Evolutionary conservation across 176 grass and related monocot species (phyloP).

Genomic region (Leersia perrieri): DNA sequence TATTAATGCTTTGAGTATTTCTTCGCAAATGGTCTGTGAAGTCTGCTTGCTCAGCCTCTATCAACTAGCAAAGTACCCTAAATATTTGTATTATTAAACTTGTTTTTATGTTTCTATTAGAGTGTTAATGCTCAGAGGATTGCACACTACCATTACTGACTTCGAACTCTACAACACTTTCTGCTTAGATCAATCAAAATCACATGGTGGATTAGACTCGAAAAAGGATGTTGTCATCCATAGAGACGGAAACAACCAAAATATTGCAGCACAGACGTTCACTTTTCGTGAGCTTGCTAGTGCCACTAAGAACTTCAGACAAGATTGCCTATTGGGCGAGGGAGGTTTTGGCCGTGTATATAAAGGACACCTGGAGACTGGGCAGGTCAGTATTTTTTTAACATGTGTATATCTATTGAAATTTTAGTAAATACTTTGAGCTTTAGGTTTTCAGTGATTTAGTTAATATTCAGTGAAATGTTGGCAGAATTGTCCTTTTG

Average conservation of each 20-base stretch:
- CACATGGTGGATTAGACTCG: constrained; percentile 43
- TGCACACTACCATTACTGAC: background rate
- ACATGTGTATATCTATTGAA: background rate
- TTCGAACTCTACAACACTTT: constrained; percentile 18
- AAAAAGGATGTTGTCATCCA: constrained; percentile 60
- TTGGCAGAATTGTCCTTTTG: constrained; percentile 18
- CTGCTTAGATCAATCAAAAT: constrained; percentile 61
- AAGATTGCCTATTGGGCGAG: constrained; percentile 75
- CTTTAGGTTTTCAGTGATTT: background rate
- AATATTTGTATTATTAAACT: background rate
- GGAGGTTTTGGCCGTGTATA: constrained; percentile 85
- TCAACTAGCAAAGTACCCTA: background rate
- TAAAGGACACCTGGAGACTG: constrained; percentile 73
- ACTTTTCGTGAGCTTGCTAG: constrained; percentile 87
- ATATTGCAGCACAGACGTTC: constrained; percentile 90
- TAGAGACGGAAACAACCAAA: constrained; percentile 65
- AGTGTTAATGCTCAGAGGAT: background rate
- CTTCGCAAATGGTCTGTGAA: background rate
- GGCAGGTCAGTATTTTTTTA: constrained; percentile 51
- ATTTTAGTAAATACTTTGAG: constrained; percentile 8
- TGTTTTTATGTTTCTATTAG: constrained; percentile 11
- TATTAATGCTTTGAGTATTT: background rate
- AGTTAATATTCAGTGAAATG: constrained; percentile 17
- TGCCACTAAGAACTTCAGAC: constrained; percentile 80
- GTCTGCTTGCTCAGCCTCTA: background rate